These are phyloP conservation scores for Fistulifera solaris DNA, from an alignment of 108 stramenopile genomes.

Conservation along the genomic window DNA sequence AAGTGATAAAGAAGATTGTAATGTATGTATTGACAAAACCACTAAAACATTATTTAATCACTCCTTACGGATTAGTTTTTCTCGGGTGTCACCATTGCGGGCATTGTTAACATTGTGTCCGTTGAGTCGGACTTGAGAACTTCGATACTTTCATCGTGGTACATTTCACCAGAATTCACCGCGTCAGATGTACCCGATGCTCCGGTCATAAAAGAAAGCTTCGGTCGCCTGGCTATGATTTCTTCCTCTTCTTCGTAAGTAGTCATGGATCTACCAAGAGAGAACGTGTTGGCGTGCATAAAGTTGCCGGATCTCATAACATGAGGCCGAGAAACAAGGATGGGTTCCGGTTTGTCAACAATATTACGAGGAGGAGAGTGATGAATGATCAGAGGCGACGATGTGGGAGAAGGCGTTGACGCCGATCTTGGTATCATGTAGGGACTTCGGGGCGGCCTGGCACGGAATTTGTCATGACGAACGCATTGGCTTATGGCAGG, in stretches of 20 bases:
- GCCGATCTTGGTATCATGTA: not conserved
- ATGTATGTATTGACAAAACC: no score
- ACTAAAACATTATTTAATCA: not conserved
- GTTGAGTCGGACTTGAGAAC: conserved; percentile 6
- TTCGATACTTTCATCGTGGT: conserved; percentile 2
- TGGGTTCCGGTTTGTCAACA: not conserved
- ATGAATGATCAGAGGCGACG: conserved; percentile 2
- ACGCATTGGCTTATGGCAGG: not conserved
- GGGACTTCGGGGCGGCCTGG: conserved; percentile 2
- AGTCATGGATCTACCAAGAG: not conserved
- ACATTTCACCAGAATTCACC: not conserved
- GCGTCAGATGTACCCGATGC: not conserved
- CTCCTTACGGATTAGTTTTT: not conserved
- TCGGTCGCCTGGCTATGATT: not conserved
- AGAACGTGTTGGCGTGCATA: not conserved
- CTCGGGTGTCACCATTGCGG: not conserved
- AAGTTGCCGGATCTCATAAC: conserved; percentile 1
- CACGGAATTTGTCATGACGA: not conserved
- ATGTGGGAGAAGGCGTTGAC: not conserved
- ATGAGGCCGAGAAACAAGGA: not conserved
- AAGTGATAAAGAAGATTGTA: no score
- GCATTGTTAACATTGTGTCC: not conserved
- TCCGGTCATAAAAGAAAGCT: not conserved
- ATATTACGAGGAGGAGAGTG: conserved; percentile 4
- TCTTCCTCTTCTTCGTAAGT: not conserved